phyloP scores from a whole-genome alignment of 257 asterid species.

The Scutellaria baicalensis region DNA sequence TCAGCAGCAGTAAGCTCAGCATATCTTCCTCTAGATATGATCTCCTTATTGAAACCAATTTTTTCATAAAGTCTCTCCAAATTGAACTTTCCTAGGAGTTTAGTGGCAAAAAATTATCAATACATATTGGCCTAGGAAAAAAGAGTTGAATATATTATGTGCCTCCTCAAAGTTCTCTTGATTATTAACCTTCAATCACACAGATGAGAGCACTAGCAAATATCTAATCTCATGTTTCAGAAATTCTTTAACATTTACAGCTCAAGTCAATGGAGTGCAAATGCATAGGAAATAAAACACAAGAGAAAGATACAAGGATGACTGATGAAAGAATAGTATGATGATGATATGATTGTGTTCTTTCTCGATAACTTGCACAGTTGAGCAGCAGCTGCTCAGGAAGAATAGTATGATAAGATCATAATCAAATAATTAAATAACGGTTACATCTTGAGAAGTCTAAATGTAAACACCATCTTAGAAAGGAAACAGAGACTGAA shows the following conservation, averaged over 20 bases:
- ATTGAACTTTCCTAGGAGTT: conserved; percentile 76
- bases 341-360: background rate
- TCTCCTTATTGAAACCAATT: conserved; percentile 89
- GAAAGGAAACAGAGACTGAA: background rate
- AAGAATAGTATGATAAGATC: background rate
- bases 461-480: background rate
- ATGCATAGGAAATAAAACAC: background rate
- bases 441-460: background rate
- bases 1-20: conserved; percentile 94
- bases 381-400: background rate
- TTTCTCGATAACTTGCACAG: background rate
- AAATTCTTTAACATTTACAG: background rate
- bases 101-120: conserved; percentile 7
- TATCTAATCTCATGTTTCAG: background rate
- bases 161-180: background rate
- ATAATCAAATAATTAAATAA: background rate
- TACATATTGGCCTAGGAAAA: background rate
- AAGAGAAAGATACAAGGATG: background rate
- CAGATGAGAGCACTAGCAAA: background rate
- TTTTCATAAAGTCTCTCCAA: conserved; percentile 75
- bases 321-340: background rate
- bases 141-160: background rate
- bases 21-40: conserved; percentile 80
- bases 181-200: background rate
- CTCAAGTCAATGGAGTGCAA: background rate